Evolutionary conservation across 345 rosid genomes (phyloP).

Genomic region (Carallia brachiata): DNA sequence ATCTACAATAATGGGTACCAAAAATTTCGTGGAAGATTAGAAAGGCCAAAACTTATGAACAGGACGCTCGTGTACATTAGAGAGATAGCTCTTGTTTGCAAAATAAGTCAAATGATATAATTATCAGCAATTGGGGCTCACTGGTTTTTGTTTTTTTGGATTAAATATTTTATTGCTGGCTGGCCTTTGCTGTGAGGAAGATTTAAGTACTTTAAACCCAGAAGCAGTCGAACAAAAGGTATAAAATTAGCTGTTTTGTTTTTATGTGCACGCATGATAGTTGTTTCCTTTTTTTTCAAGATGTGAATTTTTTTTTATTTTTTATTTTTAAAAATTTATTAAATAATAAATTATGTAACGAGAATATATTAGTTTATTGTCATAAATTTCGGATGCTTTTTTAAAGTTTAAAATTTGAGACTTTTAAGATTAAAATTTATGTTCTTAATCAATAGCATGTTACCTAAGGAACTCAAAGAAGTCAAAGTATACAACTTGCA

Average conservation of each 20-base stretch:
- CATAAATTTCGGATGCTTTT: too few species aligned
- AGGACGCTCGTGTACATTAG: neutral
- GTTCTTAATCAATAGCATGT: too few species aligned
- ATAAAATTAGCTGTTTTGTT: neutral
- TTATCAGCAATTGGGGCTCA: slow-evolving; percentile 9
- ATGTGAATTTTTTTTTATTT: too few species aligned
- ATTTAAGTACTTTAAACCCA: slow-evolving; percentile 6
- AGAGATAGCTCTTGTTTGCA: neutral
- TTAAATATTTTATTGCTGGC: slow-evolving; percentile 9
- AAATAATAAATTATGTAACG: too few species aligned
- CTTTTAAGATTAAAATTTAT: too few species aligned
- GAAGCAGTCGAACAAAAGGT: neutral
- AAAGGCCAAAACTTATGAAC: slow-evolving; percentile 4
- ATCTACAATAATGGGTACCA: neutral
- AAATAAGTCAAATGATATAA: slow-evolving; percentile 20
- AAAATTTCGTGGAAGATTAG: neutral
- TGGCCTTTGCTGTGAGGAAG: slow-evolving; percentile 15
- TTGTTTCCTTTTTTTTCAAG: neutral
- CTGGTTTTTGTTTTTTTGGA: slow-evolving; percentile 9
- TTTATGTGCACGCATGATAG: neutral
- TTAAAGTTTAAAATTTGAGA: too few species aligned
- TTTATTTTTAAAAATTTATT: too few species aligned
- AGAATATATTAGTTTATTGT: too few species aligned
- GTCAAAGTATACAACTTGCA: slow-evolving; percentile 17
- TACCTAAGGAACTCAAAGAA: neutral